A percentile compares a stretch with the other conserved stretches of the same genome.
Evolutionary conservation across 257 asterid genomes (phyloP).

Genomic region (Nemophila menziesii): DNA sequence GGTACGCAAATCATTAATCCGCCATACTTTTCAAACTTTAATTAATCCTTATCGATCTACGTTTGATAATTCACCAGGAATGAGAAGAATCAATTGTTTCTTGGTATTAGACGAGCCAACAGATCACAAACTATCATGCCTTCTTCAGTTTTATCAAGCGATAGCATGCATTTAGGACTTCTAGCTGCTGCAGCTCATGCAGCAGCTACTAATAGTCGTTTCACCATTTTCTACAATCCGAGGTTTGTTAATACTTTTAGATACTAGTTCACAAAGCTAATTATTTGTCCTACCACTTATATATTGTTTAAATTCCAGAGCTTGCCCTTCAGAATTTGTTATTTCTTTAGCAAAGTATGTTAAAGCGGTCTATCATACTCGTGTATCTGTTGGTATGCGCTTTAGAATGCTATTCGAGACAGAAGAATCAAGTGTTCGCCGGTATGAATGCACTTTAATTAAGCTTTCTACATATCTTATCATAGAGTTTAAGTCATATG

Average conservation of each 20-base stretch:
- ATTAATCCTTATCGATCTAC: neutral
- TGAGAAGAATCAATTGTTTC: conserved; percentile 65
- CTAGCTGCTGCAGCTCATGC: conserved; percentile 94
- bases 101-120: conserved; percentile 69
- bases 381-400: conserved; percentile 76
- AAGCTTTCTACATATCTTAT: neutral
- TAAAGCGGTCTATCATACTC: conserved; percentile 58
- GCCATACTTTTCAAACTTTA: neutral
- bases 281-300: conserved; percentile 7
- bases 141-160: conserved; percentile 72
- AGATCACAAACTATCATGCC: conserved; percentile 71
- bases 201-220: conserved; percentile 62
- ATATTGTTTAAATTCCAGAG: conserved; percentile 27
- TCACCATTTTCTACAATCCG: conserved; percentile 70
- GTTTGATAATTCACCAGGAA: conserved; percentile 30
- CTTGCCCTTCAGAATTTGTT: conserved; percentile 68
- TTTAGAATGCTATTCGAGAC: conserved; percentile 74
- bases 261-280: neutral
- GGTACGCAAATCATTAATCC: conserved; percentile 24
- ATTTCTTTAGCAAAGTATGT: conserved; percentile 58
- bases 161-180: conserved; percentile 82
- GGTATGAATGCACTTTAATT: conserved; percentile 17
- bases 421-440: conserved; percentile 69
- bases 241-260: conserved; percentile 21
- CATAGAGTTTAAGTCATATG: neutral